Evolutionary conservation across 352 stramenopile genomes (phyloP).

Genomic region (Globisporangium spinosum): DNA sequence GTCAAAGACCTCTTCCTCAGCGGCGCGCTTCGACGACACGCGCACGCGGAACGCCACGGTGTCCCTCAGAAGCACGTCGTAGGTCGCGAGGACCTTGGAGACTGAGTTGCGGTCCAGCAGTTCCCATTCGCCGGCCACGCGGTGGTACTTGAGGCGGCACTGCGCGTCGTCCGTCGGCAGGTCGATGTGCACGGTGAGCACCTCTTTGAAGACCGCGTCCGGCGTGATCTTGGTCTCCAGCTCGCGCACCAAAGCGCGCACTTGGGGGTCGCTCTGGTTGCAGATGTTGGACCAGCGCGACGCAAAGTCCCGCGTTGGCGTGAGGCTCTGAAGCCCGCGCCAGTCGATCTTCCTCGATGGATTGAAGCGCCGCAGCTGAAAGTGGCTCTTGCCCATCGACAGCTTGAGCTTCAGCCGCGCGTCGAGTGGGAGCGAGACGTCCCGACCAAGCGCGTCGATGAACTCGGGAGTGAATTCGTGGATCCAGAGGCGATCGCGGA

Average conservation of each 20-base stretch:
- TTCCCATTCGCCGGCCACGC: conserved; percentile 33
- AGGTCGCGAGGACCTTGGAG: conserved; percentile 22
- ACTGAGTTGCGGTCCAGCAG: conserved; percentile 15
- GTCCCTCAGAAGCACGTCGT: conserved; percentile 9
- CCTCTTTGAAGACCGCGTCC: neutral
- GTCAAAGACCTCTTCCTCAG: neutral
- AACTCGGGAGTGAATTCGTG: neutral
- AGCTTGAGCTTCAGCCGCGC: conserved; percentile 1
- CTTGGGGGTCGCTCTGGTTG: neutral
- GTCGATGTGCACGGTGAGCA: conserved; percentile 5
- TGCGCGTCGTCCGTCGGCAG: neutral
- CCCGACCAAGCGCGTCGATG: neutral
- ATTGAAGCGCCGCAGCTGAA: neutral
- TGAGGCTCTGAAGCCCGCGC: neutral
- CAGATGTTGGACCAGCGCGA: conserved; percentile 17
- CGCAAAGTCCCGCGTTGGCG: conserved; percentile 1
- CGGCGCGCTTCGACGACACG: neutral
- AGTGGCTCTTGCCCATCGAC: conserved; percentile 5
- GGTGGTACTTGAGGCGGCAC: conserved; percentile 35
- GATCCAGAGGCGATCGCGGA: neutral
- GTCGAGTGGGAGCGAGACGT: neutral
- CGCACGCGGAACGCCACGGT: conserved; percentile 4
- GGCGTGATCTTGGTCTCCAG: neutral
- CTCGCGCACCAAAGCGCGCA: neutral
- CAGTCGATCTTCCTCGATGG: neutral